A percentile compares a stretch with the other conserved stretches of the same genome.
These are phyloP conservation scores for Flaveria brownii DNA, from an alignment of 129 eudicot species.

Conservation along the genomic window DNA sequence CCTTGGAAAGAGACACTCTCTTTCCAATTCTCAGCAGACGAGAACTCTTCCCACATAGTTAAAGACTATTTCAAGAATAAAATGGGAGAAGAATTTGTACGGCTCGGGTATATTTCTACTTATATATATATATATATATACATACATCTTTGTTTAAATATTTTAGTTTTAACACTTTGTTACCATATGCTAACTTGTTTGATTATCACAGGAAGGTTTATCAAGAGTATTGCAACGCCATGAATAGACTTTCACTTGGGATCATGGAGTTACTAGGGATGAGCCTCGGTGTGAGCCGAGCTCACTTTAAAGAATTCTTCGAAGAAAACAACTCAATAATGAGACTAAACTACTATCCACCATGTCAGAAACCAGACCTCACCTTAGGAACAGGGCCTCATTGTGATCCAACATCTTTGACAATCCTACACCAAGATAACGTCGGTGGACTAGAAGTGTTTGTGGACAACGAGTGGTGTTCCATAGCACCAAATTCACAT, in stretches of 20 bases:
- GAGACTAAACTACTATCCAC: conserved; percentile 82
- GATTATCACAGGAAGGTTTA: conserved; percentile 51
- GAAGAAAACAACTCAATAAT: conserved; percentile 68
- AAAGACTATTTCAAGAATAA: conserved; percentile 49
- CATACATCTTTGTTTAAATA: neutral
- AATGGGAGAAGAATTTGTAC: conserved; percentile 53
- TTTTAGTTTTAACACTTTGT: neutral
- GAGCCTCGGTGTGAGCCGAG: conserved; percentile 62
- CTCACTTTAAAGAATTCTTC: conserved; percentile 58
- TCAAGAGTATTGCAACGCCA: conserved; percentile 79
- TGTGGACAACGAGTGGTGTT: conserved; percentile 68
- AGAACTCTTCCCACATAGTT: conserved; percentile 45
- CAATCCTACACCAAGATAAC: conserved; percentile 82
- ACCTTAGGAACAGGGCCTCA: conserved; percentile 94
- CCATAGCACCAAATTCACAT: conserved; percentile 51
- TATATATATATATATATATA: neutral
- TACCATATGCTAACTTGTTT: conserved; percentile 18
- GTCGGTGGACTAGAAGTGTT: conserved; percentile 86
- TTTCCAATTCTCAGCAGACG: conserved; percentile 47
- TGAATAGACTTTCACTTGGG: conserved; percentile 68
- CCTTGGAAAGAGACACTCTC: conserved; percentile 98
- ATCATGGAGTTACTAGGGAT: conserved; percentile 75
- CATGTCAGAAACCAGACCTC: conserved; percentile 70
- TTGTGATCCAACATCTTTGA: conserved; percentile 86
- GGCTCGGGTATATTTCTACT: conserved; percentile 46